Evolutionary conservation across 1,284 basidiomycete species (phyloP).

Genomic region (Earliella scabrosa): DNA sequence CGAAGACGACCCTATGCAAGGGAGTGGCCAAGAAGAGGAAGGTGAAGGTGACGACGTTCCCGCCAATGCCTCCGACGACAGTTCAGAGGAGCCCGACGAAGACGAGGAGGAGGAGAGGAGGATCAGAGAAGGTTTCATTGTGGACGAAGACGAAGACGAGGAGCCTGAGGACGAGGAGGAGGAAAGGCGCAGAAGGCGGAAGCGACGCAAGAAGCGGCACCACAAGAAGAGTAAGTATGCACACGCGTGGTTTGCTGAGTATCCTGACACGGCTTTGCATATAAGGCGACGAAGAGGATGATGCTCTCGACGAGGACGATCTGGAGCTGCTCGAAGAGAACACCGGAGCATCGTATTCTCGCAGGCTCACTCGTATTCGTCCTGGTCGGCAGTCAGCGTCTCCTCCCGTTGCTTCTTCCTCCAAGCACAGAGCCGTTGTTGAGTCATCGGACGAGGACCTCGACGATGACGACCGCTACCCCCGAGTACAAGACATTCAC

Average conservation of each 20-base stretch:
- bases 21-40: constrained; percentile 49
- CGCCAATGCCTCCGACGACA: constrained; percentile 67
- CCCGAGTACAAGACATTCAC: constrained; percentile 70
- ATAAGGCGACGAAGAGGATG: constrained; percentile 63
- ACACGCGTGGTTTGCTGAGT: constrained; percentile 13
- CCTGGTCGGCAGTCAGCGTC: constrained; percentile 73
- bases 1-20: constrained; percentile 63
- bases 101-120: constrained; percentile 80
- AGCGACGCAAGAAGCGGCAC: constrained; percentile 67
- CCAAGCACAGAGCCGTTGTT: constrained; percentile 58
- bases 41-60: constrained; percentile 52
- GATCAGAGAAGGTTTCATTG: constrained; percentile 84
- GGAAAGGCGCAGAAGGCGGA: constrained; percentile 49
- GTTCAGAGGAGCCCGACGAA: constrained; percentile 85
- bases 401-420: constrained; percentile 63
- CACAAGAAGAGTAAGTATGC: constrained; percentile 58
- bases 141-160: constrained; percentile 80
- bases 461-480: constrained; percentile 58
- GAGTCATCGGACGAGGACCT: constrained; percentile 77
- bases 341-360: constrained; percentile 75
- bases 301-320: constrained; percentile 94
- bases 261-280: background rate
- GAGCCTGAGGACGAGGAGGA: constrained; percentile 68
- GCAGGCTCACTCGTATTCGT: constrained; percentile 72
- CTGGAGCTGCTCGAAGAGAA: constrained; percentile 95